Percentiles rank a stretch among this genome's conserved stretches.
phyloP scores from a whole-genome alignment of 495 filamentous ascomycete species.

The Hyaloscypha bicolor region DNA sequence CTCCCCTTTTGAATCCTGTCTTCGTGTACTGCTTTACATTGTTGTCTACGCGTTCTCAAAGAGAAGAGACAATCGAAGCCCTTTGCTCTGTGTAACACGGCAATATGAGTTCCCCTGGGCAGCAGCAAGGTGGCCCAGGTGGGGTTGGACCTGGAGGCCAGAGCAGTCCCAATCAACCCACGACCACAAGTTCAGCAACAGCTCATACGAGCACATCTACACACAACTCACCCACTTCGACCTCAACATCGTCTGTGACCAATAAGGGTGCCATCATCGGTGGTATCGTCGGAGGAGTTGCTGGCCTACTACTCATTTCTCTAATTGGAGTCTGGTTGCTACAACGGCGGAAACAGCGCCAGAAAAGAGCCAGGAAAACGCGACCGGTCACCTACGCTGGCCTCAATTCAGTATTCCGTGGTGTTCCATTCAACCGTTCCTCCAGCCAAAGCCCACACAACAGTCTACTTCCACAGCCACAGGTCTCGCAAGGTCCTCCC shows the following conservation, averaged over 20 bases:
- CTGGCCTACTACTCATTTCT: constrained; percentile 1
- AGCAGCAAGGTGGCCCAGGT: not conserved
- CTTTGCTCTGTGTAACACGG: not conserved
- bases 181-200: constrained; percentile 12
- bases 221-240: constrained; percentile 6
- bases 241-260: not conserved
- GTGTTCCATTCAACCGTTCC: constrained; percentile 19
- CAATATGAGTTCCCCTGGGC: constrained; percentile 13
- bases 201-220: not conserved
- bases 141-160: constrained; percentile 8
- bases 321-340: constrained; percentile 13
- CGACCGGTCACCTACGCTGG: constrained; percentile 18
- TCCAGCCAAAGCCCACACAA: constrained; percentile 9
- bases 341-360: constrained; percentile 11
- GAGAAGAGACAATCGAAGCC: not conserved
- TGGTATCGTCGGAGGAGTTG: constrained; percentile 18
- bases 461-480: not conserved
- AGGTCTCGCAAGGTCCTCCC: not conserved
- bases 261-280: constrained; percentile 19
- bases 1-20: not conserved
- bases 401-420: constrained; percentile 18
- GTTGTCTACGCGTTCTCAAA: not conserved
- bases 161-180: constrained; percentile 12
- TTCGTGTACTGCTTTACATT: constrained; percentile 3
- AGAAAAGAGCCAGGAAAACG: not conserved